Evolutionary conservation across 2,329 filamentous ascomycete species (phyloP).

Genomic region (Fusarium sulawesiense): DNA sequence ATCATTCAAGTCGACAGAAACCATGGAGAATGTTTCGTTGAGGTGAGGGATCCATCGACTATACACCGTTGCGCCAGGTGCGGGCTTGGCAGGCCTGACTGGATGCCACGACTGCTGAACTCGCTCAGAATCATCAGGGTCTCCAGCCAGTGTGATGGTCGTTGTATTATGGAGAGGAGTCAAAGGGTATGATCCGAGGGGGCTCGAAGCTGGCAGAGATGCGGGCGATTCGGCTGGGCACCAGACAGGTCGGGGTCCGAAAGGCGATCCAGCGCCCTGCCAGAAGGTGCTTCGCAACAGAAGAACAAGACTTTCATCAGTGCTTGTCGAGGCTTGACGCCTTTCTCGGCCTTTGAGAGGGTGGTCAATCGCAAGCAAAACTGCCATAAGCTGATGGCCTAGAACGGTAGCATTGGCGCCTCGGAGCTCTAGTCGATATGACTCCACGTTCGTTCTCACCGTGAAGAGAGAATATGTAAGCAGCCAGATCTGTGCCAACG

Average conservation of each 20-base stretch:
- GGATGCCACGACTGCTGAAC: constrained; percentile 73
- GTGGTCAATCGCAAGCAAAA: constrained; percentile 63
- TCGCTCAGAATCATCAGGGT: constrained; percentile 55
- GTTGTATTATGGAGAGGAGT: constrained; percentile 61
- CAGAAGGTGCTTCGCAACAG: constrained; percentile 70
- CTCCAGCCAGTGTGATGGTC: constrained; percentile 53
- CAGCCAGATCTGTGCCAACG: constrained; percentile 64
- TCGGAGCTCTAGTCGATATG: constrained; percentile 59
- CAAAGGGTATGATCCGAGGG: constrained; percentile 60
- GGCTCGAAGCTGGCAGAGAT: constrained; percentile 50
- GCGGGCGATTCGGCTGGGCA: constrained; percentile 59
- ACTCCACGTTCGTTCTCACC: constrained; percentile 60
- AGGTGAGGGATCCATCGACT: constrained; percentile 83
- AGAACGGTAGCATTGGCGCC: constrained; percentile 53
- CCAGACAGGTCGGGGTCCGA: constrained; percentile 73
- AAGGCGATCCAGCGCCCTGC: constrained; percentile 76
- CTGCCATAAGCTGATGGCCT: constrained; percentile 57
- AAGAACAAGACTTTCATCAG: constrained; percentile 53
- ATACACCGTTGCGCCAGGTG: constrained; percentile 77
- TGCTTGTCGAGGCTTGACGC: constrained; percentile 34
- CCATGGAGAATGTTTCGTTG: constrained; percentile 80
- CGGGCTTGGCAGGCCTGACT: constrained; percentile 76
- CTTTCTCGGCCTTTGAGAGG: constrained; percentile 53
- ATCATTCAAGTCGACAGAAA: constrained; percentile 76
- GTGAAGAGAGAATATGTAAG: constrained; percentile 65